Evolutionary conservation across 495 filamentous ascomycete genomes (phyloP).

Genomic region (Penicillium canariense): DNA sequence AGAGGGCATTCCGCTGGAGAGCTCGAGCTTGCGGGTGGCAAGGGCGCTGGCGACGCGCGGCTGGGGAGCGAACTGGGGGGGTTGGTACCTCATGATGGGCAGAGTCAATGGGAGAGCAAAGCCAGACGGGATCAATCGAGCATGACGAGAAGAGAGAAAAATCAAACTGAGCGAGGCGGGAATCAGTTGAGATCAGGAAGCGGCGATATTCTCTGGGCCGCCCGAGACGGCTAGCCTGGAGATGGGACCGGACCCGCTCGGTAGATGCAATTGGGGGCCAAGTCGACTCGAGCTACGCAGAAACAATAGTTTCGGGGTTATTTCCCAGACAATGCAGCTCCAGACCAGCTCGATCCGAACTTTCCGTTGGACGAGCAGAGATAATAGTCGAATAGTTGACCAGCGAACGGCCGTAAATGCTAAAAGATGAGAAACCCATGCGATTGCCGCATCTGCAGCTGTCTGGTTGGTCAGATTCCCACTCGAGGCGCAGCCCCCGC

Average conservation of each 20-base stretch:
- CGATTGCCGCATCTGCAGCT: not conserved
- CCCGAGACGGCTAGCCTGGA: conserved; percentile 18
- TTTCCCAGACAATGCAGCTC: too few species aligned
- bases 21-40: not conserved
- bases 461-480: not conserved
- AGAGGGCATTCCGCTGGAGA: not conserved
- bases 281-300: too few species aligned
- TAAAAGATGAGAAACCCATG: not conserved
- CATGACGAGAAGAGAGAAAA: conserved; percentile 17
- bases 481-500: not conserved
- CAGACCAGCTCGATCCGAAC: too few species aligned
- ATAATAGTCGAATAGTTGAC: not conserved
- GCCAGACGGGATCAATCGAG: conserved; percentile 9
- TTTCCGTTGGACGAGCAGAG: too few species aligned
- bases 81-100: conserved; percentile 28
- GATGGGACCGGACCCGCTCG: not conserved
- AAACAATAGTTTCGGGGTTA: too few species aligned
- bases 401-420: not conserved
- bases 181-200: not conserved
- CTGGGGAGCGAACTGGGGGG: not conserved
- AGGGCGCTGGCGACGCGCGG: not conserved
- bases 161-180: not conserved
- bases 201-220: conserved; percentile 16
- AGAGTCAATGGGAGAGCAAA: not conserved
- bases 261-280: not conserved